These are phyloP conservation scores for Gynandropsis gynandra DNA, from an alignment of 345 rosid genomes.

Conservation along the genomic window DNA sequence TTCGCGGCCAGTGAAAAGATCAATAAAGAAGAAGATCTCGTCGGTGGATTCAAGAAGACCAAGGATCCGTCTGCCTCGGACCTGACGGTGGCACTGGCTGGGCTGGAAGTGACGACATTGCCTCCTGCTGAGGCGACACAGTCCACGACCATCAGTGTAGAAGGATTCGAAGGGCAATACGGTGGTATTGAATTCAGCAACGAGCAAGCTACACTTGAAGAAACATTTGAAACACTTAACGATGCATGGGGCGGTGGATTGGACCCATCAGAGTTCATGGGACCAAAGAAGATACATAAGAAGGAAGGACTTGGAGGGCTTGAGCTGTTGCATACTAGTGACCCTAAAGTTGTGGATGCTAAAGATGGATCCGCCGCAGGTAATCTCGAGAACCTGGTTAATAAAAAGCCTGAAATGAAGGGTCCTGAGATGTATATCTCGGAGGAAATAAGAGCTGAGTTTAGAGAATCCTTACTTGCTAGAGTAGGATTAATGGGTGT, in stretches of 20 bases:
- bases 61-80: constrained; percentile 64
- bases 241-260: constrained; percentile 99
- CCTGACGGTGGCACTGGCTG: constrained; percentile 75
- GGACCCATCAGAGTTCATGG: constrained; percentile 91
- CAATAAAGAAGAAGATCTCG: constrained; percentile 69
- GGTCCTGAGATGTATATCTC: constrained; percentile 89
- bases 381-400: constrained; percentile 74
- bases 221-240: constrained; percentile 78
- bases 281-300: constrained; percentile 60
- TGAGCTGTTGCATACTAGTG: constrained; percentile 84
- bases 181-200: constrained; percentile 91
- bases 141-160: constrained; percentile 80
- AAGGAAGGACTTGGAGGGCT: constrained; percentile 92
- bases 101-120: constrained; percentile 81
- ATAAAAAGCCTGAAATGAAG: constrained; percentile 81
- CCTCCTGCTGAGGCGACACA: constrained; percentile 98
- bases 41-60: constrained; percentile 80
- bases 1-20: constrained; percentile 77
- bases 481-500: constrained; percentile 91
- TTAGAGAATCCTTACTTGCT: constrained; percentile 89
- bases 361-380: constrained; percentile 32
- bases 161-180: constrained; percentile 95
- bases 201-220: constrained; percentile 86
- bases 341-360: constrained; percentile 32
- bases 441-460: constrained; percentile 87